Conservation (phyloP, 495 filamentous ascomycete species). For the Clohesyomyces aquaticus region DNA sequence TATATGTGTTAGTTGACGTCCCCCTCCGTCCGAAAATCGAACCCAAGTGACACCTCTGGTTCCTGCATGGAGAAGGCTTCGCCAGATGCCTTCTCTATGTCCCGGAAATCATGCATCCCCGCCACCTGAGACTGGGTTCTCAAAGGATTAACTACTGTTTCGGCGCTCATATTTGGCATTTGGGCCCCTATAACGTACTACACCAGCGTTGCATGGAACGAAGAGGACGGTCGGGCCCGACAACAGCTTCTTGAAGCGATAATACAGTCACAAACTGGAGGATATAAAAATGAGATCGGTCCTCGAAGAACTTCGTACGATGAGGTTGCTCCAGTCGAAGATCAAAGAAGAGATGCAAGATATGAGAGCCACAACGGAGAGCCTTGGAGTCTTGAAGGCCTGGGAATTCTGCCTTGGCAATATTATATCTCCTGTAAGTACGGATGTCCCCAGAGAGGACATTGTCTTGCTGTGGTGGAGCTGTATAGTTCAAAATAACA, state of each 20-base stretch:
- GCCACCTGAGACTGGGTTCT: background rate
- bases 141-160: background rate
- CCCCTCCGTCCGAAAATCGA: no score
- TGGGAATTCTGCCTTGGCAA: background rate
- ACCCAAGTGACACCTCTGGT: background rate
- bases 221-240: background rate
- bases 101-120: background rate
- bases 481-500: background rate
- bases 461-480: background rate
- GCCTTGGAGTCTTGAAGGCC: background rate
- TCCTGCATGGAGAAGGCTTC: background rate
- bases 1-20: no score
- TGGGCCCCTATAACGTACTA: background rate
- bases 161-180: background rate
- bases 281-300: background rate
- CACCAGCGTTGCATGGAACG: background rate
- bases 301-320: background rate
- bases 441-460: background rate
- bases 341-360: background rate
- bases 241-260: background rate
- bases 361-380: background rate
- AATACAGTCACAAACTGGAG: background rate
- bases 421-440: background rate
- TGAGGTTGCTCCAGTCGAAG: background rate
- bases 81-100: background rate